Evolutionary conservation across 352 stramenopile species (phyloP).

Genomic region (Globisporangium echinulatum): DNA sequence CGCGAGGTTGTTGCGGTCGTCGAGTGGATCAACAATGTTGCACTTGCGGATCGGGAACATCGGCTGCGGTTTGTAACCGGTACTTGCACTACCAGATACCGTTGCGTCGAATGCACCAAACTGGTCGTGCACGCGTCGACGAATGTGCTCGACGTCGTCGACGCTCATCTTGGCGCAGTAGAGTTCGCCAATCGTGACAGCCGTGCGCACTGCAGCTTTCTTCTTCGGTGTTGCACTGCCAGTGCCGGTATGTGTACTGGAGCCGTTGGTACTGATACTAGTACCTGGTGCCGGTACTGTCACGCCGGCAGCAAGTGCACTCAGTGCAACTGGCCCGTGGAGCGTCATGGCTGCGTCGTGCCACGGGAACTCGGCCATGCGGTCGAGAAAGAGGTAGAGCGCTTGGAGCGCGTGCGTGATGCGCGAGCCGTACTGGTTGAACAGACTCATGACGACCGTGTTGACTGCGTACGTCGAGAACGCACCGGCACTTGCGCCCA

Average conservation of each 20-base stretch:
- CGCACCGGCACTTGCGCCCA: constrained; percentile 72
- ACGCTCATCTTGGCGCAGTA: constrained; percentile 24
- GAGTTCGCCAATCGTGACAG: constrained; percentile 5
- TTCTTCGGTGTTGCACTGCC: constrained; percentile 8
- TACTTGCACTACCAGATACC: neutral
- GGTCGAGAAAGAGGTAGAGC: constrained; percentile 81
- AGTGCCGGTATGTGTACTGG: no score
- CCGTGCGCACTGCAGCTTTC: constrained; percentile 7
- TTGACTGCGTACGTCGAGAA: constrained; percentile 86
- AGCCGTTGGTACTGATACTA: no score
- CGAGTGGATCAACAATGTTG: constrained; percentile 87
- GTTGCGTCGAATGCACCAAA: constrained; percentile 47
- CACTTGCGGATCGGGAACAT: constrained; percentile 75
- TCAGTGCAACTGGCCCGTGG: constrained; percentile 65
- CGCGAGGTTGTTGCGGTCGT: constrained; percentile 84
- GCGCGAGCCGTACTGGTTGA: constrained; percentile 71
- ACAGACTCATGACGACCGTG: constrained; percentile 85
- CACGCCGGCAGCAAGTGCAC: constrained; percentile 31
- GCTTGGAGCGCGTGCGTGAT: constrained; percentile 80
- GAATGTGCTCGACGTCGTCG: constrained; percentile 45
- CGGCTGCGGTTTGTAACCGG: constrained; percentile 6
- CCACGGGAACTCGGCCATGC: constrained; percentile 83
- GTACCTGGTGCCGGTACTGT: constrained; percentile 10
- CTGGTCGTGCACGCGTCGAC: constrained; percentile 40
- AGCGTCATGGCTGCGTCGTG: constrained; percentile 73